Base-by-base conservation (phyloP, 352 stramenopile species). In the Paralagenidium karlingii region DNA sequence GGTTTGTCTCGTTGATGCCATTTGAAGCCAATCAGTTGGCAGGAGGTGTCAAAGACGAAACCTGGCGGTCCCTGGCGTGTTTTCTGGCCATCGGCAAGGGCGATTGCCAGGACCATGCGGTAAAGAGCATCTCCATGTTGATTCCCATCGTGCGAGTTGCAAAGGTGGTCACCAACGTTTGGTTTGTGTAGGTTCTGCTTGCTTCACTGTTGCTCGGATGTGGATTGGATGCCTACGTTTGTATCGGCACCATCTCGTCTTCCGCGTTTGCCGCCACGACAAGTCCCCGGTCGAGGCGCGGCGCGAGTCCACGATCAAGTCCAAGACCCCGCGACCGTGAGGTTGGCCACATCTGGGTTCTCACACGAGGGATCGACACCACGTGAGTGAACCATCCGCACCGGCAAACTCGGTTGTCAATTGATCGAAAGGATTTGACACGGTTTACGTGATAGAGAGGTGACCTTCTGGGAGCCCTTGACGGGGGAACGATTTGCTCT, bases 141-240 rank as follows among this genome's bases (percentile, higher is more conserved):
- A 15, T 24, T 40, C 16, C 24, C 15, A n/a, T 20, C 9, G 41
- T 19, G 34, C 10, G n/a, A 3, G 13, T 1, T 33, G 8, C 13
- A 20, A 1, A 43, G 27, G 18, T 8, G 6, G 8, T 28, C n/a
- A 27, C 24, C 32, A 16, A 13, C 34, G 20, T 45, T 18, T 41
- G 31, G 12, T 39, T n/a, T 45, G 0, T 34, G 16, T 55, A 89
- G 75, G 21, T 86, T 7, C 50, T 96, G 22, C 62, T 96, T 8
- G 78, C 73, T 12, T 94, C 80, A 11, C 43, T 96, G 11, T 58
- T 96, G 7, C 53, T 94, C 5, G 82, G 86, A 13, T 96, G 84
- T 45, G 84, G 84, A 0, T 51, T 96, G 2, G 71, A 92, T 37
- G 80, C 81, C 2, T 95, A 74, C 50, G 73, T 94, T 10, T 86